These are phyloP conservation scores for Mitragyna speciosa DNA, from an alignment of 257 asterid species.

Conservation along the genomic window DNA sequence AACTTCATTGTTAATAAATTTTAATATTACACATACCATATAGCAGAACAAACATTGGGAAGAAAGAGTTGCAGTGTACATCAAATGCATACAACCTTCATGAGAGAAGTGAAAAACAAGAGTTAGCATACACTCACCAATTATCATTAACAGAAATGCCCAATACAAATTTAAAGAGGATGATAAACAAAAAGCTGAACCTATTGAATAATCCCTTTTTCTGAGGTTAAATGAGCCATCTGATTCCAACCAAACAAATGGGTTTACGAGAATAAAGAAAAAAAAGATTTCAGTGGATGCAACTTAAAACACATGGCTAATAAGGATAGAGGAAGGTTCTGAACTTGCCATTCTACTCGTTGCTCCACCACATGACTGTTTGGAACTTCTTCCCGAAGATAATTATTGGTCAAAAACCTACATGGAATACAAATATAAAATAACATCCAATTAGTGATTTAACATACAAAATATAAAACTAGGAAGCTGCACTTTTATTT, in stretches of 20 bases:
- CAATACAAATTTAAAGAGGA: not conserved
- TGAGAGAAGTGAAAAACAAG: constrained; percentile 23
- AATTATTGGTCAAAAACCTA: constrained; percentile 97
- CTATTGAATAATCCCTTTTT: not conserved
- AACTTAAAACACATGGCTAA: constrained; percentile 14
- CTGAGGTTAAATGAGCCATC: not conserved
- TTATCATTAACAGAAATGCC: not conserved
- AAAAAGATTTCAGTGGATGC: not conserved
- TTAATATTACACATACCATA: constrained; percentile 54
- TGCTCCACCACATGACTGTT: constrained; percentile 98
- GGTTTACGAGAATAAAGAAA: not conserved
- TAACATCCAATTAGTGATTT: constrained; percentile 1
- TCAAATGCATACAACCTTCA: constrained; percentile 98
- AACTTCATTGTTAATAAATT: constrained; percentile 13
- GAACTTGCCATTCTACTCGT: constrained; percentile 93
- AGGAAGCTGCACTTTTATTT: not conserved
- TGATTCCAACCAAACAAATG: not conserved
- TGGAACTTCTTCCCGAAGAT: constrained; percentile 95
- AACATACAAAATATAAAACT: not conserved
- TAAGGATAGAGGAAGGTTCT: constrained; percentile 16
- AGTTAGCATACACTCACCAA: constrained; percentile 25
- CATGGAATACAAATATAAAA: constrained; percentile 9
- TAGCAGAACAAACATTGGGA: constrained; percentile 86
- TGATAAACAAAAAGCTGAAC: not conserved
- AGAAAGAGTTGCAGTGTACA: constrained; percentile 99